phyloP scores from a whole-genome alignment of 345 rosid genomes.

The Acer saccharum region DNA sequence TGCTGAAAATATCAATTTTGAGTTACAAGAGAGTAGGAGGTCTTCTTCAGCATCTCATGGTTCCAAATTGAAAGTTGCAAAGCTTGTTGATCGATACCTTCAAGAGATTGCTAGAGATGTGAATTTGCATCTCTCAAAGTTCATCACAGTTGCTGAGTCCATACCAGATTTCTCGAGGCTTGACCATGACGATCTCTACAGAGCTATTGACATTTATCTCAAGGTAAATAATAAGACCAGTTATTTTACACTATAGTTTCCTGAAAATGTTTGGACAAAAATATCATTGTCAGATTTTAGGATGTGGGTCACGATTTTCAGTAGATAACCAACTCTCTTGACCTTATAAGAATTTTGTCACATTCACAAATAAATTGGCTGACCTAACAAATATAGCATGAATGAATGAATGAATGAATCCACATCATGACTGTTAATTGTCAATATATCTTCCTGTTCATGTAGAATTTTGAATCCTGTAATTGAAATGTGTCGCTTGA shows the following conservation, averaged over 20 bases:
- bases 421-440: constrained; percentile 1
- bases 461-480: background rate
- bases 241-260: constrained; percentile 1
- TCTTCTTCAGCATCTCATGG: constrained; percentile 97
- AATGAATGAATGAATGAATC: constrained; percentile 16
- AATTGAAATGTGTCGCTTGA: background rate
- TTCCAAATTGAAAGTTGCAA: constrained; percentile 92
- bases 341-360: constrained; percentile 30
- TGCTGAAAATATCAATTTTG: constrained; percentile 79
- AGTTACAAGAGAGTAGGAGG: constrained; percentile 86
- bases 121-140: constrained; percentile 78
- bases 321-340: constrained; percentile 61
- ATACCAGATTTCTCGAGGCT: constrained; percentile 83
- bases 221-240: constrained; percentile 56
- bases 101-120: constrained; percentile 76
- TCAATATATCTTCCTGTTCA: background rate
- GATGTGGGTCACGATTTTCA: constrained; percentile 36
- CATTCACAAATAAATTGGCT: constrained; percentile 22
- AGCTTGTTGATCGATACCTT: constrained; percentile 85
- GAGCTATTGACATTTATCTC: constrained; percentile 94
- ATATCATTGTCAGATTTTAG: constrained; percentile 30
- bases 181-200: constrained; percentile 92
- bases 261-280: constrained; percentile 7
- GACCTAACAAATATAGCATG: constrained; percentile 27
- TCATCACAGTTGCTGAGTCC: constrained; percentile 73